A percentile compares a stretch with the other conserved stretches of the same genome.
Evolutionary conservation across 1,284 basidiomycete genomes (phyloP).

Genomic region (Cryptococcus sp.): DNA sequence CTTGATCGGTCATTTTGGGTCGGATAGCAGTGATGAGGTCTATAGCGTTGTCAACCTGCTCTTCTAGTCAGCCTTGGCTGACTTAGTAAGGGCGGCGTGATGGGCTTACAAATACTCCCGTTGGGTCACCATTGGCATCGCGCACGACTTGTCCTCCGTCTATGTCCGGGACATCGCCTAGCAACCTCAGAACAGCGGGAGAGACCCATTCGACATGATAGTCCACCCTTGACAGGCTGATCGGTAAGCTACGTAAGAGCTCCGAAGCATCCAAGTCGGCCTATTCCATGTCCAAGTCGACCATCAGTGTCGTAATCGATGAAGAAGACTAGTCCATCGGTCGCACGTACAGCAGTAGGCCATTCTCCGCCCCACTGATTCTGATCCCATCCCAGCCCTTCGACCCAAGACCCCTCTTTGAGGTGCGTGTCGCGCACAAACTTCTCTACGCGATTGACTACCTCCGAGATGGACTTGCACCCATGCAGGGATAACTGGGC

Average conservation of each 20-base stretch:
- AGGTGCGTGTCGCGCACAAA: conserved; percentile 57
- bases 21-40: conserved; percentile 51
- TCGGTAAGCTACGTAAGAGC: conserved; percentile 64
- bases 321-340: background rate
- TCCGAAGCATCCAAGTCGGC: conserved; percentile 67
- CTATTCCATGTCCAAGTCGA: conserved; percentile 44
- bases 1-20: conserved; percentile 64
- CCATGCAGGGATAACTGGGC: conserved; percentile 65
- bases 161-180: conserved; percentile 60
- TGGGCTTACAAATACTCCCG: conserved; percentile 59
- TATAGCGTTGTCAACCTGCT: conserved; percentile 49
- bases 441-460: conserved; percentile 63
- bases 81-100: background rate
- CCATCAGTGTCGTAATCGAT: conserved; percentile 1
- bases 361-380: conserved; percentile 65
- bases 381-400: conserved; percentile 92
- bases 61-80: conserved; percentile 56
- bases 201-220: conserved; percentile 86
- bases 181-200: conserved; percentile 61
- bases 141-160: conserved; percentile 76
- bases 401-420: conserved; percentile 64
- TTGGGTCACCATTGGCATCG: conserved; percentile 65
- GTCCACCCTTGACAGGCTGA: conserved; percentile 73
- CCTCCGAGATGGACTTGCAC: conserved; percentile 62
- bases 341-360: conserved; percentile 68